Evolutionary conservation across 169 alveolate species (phyloP), one percentile per base, ranked within the genome.

Genomic region (Plasmodium inui): DNA sequence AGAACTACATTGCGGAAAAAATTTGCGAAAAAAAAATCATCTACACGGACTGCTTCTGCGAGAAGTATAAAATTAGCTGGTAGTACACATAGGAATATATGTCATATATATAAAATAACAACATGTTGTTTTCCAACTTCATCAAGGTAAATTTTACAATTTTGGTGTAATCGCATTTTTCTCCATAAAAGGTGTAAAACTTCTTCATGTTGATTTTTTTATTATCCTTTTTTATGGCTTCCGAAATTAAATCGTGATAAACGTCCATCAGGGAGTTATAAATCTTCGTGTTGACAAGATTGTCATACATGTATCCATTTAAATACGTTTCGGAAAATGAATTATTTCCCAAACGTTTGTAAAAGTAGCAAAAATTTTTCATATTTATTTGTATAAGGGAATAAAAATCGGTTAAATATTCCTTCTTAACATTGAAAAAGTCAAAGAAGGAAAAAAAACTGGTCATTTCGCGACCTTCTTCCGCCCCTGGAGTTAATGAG

Each of bases 311-410:
- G 72, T 89, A 80, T 89, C 82, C 83, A 53, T 79, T 89, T 67
- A 89, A 79, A 89, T 44, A 57, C 8, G 94, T 89, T 79, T 80
- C 94, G 50, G 94, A 19, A 57, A 14, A 39, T 22, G 39, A 19
- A 53, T 70, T 67, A 67, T 89, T 89, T 89, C 94, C 94, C 72
- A 89, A 30, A 32, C 61, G 82, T 79, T 89, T 89, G 44, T 89
- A 89, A 89, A 89, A 78, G 37, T 89, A 89, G 12, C 26, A 34
- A 89, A 55, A 89, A 67, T 89, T 89, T 79, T 89, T 89, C 72
- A 78, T 89, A 89, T 89, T 78, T 79, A 89, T 89, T 78, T 78
- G 94, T 41, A 89, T 89, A 67, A 89, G 26, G 67, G 89, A 89
- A 79, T 89, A 89, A 22, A 89, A 79, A 79, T 89, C 83, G 71